Evolutionary conservation across 106 monocot species (phyloP).

Genomic region (Phalaenopsis aphrodite): DNA sequence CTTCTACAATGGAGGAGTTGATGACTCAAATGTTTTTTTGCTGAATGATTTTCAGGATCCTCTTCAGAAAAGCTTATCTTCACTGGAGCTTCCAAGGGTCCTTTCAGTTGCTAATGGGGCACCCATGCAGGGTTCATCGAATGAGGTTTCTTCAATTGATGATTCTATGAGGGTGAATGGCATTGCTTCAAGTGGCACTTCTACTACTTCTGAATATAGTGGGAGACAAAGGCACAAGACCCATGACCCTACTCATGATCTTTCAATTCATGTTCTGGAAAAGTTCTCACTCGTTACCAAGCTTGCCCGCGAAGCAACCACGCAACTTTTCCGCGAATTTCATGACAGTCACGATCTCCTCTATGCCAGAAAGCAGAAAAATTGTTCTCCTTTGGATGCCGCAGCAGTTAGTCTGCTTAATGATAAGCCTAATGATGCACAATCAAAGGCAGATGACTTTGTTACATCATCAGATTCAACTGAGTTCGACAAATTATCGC

Average conservation of each 20-base stretch:
- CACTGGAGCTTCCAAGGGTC: constrained; percentile 65
- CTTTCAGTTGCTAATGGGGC: constrained; percentile 52
- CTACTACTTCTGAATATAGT: constrained; percentile 40
- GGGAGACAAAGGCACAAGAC: constrained; percentile 49
- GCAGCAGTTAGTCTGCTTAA: constrained; percentile 13
- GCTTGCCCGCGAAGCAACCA: constrained; percentile 94
- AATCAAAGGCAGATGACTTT: not conserved
- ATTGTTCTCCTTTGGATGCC: constrained; percentile 7
- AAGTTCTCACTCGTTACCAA: constrained; percentile 97
- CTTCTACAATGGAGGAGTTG: constrained; percentile 83
- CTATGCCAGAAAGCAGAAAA: constrained; percentile 43
- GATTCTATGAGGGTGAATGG: constrained; percentile 36
- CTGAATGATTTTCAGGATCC: too few relatives aligned
- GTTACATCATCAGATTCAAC: not conserved
- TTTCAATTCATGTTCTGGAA: constrained; percentile 94
- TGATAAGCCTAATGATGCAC: constrained; percentile 4
- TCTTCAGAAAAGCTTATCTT: constrained; percentile 94
- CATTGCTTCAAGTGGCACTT: constrained; percentile 13
- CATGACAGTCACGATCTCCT: constrained; percentile 31
- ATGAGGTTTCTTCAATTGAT: constrained; percentile 34
- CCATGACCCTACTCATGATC: constrained; percentile 81
- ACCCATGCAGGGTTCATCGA: constrained; percentile 30
- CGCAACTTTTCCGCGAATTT: constrained; percentile 75
- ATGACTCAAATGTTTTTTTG: too few relatives aligned
- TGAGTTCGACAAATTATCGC: constrained; percentile 53